These are phyloP conservation scores for Apiotrichum veenhuisii DNA, from an alignment of 1,284 basidiomycete genomes.

Conservation along the genomic window DNA sequence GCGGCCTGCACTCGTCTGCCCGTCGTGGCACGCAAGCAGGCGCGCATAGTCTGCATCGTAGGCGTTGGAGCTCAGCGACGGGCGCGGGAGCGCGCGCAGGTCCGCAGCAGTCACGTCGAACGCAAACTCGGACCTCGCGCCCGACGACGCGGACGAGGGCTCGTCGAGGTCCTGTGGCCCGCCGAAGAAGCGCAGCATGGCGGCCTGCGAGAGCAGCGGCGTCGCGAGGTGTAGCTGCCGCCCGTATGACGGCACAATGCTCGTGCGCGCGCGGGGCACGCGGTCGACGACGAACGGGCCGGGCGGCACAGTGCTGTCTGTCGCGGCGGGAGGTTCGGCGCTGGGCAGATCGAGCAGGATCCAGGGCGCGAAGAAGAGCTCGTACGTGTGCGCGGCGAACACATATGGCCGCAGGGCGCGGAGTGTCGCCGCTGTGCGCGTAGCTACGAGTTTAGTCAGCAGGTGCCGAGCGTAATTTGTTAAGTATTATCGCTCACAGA, in stretches of 20 bases:
- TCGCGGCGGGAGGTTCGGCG: not conserved
- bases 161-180: constrained; percentile 2
- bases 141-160: constrained; percentile 3
- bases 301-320: constrained; percentile 28
- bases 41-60: constrained; percentile 38
- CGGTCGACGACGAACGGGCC: constrained; percentile 25
- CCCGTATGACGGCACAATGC: constrained; percentile 48
- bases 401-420: constrained; percentile 45
- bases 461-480: not conserved
- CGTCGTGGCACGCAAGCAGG: constrained; percentile 48
- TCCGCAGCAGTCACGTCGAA: constrained; percentile 5
- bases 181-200: constrained; percentile 47
- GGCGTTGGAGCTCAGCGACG: constrained; percentile 17
- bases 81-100: constrained; percentile 22
- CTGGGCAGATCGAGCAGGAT: constrained; percentile 47
- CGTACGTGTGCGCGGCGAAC: constrained; percentile 54
- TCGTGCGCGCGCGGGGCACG: constrained; percentile 14
- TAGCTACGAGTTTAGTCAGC: not conserved
- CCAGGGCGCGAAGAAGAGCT: constrained; percentile 55
- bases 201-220: constrained; percentile 48
- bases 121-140: not conserved
- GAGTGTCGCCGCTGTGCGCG: not conserved
- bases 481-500: constrained; percentile 27
- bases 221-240: constrained; percentile 30
- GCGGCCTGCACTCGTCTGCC: constrained; percentile 45